Evolutionary conservation across 192 early-diverging fungal genomes (phyloP).

Genomic region (Gigaspora rosea): DNA sequence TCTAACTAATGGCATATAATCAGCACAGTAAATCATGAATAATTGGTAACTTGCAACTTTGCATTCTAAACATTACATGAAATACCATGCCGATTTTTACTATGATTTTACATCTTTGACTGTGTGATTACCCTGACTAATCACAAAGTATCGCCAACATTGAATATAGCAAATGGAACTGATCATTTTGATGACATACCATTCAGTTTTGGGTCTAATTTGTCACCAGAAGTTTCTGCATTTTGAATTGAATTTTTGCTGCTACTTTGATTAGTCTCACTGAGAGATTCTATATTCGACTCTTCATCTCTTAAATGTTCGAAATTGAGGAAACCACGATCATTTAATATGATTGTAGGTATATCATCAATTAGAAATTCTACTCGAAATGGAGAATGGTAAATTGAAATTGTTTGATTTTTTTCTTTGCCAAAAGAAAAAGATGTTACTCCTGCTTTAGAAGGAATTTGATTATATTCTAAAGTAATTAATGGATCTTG

Average conservation of each 20-base stretch:
- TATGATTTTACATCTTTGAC: too few relatives aligned
- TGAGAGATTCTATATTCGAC: not conserved
- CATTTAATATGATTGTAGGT: slow-evolving; percentile 75
- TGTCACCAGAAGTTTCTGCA: slow-evolving; percentile 82
- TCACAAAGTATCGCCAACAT: too few relatives aligned
- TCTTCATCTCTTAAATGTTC: slow-evolving; percentile 73
- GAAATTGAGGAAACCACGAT: slow-evolving; percentile 79
- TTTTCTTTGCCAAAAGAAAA: slow-evolving; percentile 48
- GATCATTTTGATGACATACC: slow-evolving; percentile 43
- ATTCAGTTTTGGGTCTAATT: slow-evolving; percentile 88
- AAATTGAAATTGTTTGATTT: slow-evolving; percentile 49
- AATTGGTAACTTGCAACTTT: too few relatives aligned
- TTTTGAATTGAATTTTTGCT: slow-evolving; percentile 25
- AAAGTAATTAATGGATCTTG: slow-evolving; percentile 37
- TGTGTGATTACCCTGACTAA: too few relatives aligned
- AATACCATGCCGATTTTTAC: too few relatives aligned
- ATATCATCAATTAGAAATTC: slow-evolving; percentile 57
- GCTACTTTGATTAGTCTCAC: slow-evolving; percentile 48
- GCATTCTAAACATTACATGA: too few relatives aligned
- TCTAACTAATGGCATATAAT: too few relatives aligned
- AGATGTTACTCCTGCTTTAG: slow-evolving; percentile 35
- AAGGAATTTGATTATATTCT: slow-evolving; percentile 28
- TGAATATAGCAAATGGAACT: too few relatives aligned
- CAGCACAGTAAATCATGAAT: too few relatives aligned
- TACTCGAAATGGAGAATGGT: slow-evolving; percentile 60